Percentiles rank a stretch among this genome's conserved stretches.
Conservation (phyloP, 148 eudicot genomes). For the Cornus florida region DNA sequence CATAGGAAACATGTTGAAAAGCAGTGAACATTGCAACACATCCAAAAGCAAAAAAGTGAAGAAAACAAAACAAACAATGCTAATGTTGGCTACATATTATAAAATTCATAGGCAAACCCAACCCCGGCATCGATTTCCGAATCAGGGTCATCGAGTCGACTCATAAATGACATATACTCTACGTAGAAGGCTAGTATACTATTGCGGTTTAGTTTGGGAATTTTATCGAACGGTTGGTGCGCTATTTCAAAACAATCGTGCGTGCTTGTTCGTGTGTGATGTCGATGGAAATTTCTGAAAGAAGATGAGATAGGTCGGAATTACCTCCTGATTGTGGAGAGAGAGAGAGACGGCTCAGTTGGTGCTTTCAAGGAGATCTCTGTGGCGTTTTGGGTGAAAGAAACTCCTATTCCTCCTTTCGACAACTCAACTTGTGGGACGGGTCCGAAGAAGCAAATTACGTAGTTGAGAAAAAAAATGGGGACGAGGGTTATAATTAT, state of each 20-base stretch:
- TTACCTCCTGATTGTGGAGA: not conserved
- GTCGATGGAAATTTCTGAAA: not conserved
- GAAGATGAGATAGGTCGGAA: not conserved
- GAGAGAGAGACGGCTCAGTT: not conserved
- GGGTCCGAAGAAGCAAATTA: too few relatives aligned
- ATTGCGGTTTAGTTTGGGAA: not conserved
- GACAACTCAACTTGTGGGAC: too few relatives aligned
- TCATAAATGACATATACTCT: too few relatives aligned
- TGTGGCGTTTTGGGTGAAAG: too few relatives aligned
- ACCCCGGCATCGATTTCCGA: not conserved
- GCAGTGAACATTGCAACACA: too few relatives aligned
- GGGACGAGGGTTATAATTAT: too few relatives aligned
- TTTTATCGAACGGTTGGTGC: not conserved
- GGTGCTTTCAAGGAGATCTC: too few relatives aligned
- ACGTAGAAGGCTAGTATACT: too few relatives aligned
- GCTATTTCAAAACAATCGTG: not conserved
- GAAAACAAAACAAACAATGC: not conserved
- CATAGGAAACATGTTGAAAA: too few relatives aligned
- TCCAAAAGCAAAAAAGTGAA: too few relatives aligned
- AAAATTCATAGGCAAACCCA: not conserved
- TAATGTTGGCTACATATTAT: not conserved
- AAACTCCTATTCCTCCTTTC: too few relatives aligned
- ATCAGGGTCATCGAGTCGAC: not conserved
- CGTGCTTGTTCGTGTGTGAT: not conserved
- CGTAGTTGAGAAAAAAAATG: too few relatives aligned